These are phyloP conservation scores for Linnemannia exigua DNA, from an alignment of 192 early-diverging fungal genomes.

Conservation along the genomic window DNA sequence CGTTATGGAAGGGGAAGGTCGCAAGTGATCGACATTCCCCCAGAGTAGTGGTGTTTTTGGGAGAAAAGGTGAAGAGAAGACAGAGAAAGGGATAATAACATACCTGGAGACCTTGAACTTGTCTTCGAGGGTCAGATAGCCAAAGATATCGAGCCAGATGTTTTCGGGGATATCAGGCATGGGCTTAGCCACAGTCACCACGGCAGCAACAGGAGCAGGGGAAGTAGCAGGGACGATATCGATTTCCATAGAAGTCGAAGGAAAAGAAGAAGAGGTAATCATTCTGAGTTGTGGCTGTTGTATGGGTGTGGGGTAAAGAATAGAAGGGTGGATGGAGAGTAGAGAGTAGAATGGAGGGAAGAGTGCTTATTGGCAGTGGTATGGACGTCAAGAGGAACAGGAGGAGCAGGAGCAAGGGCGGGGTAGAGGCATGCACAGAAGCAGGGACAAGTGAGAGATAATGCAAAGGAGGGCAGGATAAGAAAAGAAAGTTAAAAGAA, in stretches of 20 bases:
- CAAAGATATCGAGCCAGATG: conserved; percentile 55
- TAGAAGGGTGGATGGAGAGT: neutral
- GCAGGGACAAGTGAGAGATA: conserved; percentile 1
- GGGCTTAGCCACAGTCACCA: conserved; percentile 20
- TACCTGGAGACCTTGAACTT: conserved; percentile 43
- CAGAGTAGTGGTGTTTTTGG: neutral
- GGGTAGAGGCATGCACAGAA: conserved; percentile 4
- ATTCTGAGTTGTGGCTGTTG: neutral
- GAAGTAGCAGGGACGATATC: neutral
- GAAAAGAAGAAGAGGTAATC: neutral
- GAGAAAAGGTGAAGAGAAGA: neutral
- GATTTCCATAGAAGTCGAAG: conserved; percentile 14
- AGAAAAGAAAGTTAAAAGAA: neutral
- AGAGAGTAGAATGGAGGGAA: neutral
- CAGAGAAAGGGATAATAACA: neutral
- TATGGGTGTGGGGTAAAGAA: neutral
- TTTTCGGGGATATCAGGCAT: conserved; percentile 45
- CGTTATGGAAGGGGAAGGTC: neutral
- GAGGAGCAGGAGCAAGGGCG: neutral
- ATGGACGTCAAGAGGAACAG: neutral
- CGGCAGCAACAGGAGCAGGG: neutral
- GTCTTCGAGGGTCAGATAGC: conserved; percentile 44
- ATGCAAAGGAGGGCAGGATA: neutral
- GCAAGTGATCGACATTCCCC: neutral
- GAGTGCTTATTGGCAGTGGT: neutral